phyloP scores from a whole-genome alignment of 2,329 filamentous ascomycete species.

The Penicillium rolfsii region DNA sequence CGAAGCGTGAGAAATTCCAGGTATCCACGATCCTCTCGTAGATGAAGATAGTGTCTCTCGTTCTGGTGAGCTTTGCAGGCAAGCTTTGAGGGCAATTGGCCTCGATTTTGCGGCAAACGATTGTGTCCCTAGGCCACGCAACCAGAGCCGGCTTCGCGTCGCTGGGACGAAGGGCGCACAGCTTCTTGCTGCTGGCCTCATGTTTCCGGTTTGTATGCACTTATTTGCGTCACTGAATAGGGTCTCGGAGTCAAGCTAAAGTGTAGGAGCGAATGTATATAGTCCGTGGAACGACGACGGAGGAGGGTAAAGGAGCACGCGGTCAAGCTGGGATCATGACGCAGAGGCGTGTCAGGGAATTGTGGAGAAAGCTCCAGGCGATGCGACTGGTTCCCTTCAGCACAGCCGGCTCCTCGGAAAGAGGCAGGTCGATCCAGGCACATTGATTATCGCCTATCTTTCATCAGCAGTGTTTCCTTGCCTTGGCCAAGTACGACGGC shows the following conservation, averaged over 20 bases:
- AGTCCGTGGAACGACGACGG: neutral
- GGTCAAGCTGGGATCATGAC: constrained; percentile 19
- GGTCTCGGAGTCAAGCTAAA: neutral
- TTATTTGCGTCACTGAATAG: neutral
- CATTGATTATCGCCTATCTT: neutral
- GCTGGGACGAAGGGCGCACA: constrained; percentile 18
- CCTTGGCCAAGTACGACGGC: neutral
- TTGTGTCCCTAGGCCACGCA: constrained; percentile 1
- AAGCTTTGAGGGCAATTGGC: neutral
- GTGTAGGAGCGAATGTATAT: neutral
- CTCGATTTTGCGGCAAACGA: constrained; percentile 7
- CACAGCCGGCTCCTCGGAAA: constrained; percentile 1
- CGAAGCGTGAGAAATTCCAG: neutral
- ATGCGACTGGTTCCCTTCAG: neutral
- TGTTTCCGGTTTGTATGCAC: neutral
- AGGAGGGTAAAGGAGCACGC: neutral
- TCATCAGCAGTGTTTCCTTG: neutral
- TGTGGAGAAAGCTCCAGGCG: neutral
- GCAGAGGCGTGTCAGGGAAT: constrained; percentile 14
- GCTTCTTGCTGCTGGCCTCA: constrained; percentile 18
- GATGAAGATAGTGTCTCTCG: neutral
- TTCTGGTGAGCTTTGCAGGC: neutral
- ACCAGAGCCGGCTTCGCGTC: constrained; percentile 7
- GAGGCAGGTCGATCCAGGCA: constrained; percentile 12
- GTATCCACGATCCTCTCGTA: neutral